Conservation (phyloP, 2,329 filamentous ascomycete species). For the Fusarium subtropicale region DNA sequence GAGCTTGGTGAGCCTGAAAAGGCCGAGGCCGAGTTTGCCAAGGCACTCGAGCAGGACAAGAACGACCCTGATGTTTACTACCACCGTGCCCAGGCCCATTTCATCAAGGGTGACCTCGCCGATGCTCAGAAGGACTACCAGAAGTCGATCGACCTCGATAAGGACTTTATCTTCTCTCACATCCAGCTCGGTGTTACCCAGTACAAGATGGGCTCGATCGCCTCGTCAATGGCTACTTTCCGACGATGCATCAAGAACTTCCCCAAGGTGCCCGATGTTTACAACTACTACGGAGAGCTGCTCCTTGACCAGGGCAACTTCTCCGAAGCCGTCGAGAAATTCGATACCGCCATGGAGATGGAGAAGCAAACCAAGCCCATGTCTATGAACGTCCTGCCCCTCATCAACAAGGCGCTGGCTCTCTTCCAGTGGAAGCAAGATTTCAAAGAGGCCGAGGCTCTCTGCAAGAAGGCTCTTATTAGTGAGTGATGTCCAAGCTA, state of each 20-base stretch:
- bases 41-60: slow-evolving; percentile 85
- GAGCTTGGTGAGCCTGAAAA: slow-evolving; percentile 90
- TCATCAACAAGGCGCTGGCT: slow-evolving; percentile 98
- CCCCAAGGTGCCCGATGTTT: slow-evolving; percentile 93
- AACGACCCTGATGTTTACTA: slow-evolving; percentile 98
- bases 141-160: slow-evolving; percentile 97
- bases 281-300: slow-evolving; percentile 99
- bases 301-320: slow-evolving; percentile 97
- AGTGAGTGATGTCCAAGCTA: slow-evolving; percentile 70
- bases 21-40: slow-evolving; percentile 87
- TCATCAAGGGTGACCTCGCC: slow-evolving; percentile 93
- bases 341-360: slow-evolving; percentile 98
- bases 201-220: slow-evolving; percentile 99
- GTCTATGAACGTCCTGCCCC: slow-evolving; percentile 95
- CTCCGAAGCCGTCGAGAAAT: slow-evolving; percentile 95
- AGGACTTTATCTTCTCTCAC: slow-evolving; percentile 98
- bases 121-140: slow-evolving; percentile 99
- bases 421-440: slow-evolving; percentile 99
- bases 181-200: slow-evolving; percentile 99
- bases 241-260: slow-evolving; percentile 98
- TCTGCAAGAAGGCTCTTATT: slow-evolving; percentile 97
- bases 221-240: slow-evolving; percentile 98
- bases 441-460: slow-evolving; percentile 91
- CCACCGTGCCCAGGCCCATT: slow-evolving; percentile 97
- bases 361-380: slow-evolving; percentile 94